These are phyloP conservation scores for Cinnamomum micranthum DNA, from an alignment of 164 flowering plant genomes.

Conservation along the genomic window DNA sequence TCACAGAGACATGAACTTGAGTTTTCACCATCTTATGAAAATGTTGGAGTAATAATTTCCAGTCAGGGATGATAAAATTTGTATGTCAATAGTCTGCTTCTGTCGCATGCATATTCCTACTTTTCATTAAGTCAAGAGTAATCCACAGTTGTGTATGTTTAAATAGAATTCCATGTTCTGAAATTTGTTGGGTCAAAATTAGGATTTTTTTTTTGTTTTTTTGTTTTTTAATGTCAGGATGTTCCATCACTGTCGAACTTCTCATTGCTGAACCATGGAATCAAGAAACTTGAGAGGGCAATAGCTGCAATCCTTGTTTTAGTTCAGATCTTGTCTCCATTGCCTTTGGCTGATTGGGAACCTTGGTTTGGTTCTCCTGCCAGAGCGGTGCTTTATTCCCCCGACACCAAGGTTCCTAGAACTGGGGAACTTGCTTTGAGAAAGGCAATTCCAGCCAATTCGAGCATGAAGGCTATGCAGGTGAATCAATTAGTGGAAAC, in stretches of 20 bases:
- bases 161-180: no score
- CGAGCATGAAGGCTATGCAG: slow-evolving; percentile 88
- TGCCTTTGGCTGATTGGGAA: slow-evolving; percentile 38
- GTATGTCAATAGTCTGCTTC: background rate
- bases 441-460: slow-evolving; percentile 87
- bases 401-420: slow-evolving; percentile 92
- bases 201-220: background rate
- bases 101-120: background rate
- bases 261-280: slow-evolving; percentile 19
- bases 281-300: slow-evolving; percentile 35
- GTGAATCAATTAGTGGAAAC: slow-evolving; percentile 23
- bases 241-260: slow-evolving; percentile 12
- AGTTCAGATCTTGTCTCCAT: slow-evolving; percentile 52
- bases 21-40: no score
- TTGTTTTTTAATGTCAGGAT: slow-evolving; percentile 39
- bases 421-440: slow-evolving; percentile 95
- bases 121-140: background rate
- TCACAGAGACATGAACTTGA: no score
- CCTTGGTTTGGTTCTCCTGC: slow-evolving; percentile 48
- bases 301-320: slow-evolving; percentile 44
- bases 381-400: slow-evolving; percentile 82
- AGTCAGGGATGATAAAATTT: background rate
- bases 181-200: background rate
- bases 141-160: no score
- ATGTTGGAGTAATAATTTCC: no score